A percentile compares a stretch with the other conserved stretches of the same genome.
Conservation (phyloP, 441 rosid species). For the Mallotus japonicus region DNA sequence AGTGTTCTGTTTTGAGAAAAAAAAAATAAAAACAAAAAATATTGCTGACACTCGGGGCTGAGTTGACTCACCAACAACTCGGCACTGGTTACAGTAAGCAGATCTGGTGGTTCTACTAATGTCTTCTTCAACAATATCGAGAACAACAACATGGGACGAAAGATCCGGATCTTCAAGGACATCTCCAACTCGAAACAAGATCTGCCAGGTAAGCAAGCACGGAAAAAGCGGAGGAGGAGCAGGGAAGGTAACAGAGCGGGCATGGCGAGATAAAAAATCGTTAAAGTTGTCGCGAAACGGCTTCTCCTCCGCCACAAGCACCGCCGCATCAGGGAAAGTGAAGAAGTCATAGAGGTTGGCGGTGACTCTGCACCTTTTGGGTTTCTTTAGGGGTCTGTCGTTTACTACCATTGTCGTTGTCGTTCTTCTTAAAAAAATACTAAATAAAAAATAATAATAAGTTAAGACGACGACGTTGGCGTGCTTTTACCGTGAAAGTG, state of each 20-base stretch:
- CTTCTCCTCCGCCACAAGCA: not conserved
- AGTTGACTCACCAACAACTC: constrained; percentile 67
- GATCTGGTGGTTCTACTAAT: constrained; percentile 63
- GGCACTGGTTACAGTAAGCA: constrained; percentile 72
- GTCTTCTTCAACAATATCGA: constrained; percentile 67
- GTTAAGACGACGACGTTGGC: too few species aligned
- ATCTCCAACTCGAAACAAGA: constrained; percentile 53
- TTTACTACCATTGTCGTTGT: constrained; percentile 11
- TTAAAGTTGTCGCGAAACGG: constrained; percentile 37
- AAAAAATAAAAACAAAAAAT: not conserved
- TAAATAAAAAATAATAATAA: too few species aligned
- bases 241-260: constrained; percentile 37
- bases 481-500: too few species aligned
- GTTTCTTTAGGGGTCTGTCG: constrained; percentile 45
- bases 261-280: constrained; percentile 38
- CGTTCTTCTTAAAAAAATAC: too few species aligned
- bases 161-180: constrained; percentile 36
- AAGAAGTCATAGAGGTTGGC: constrained; percentile 48
- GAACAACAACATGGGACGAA: constrained; percentile 35
- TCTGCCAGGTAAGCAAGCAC: constrained; percentile 58
- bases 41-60: not conserved
- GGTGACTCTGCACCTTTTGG: constrained; percentile 40
- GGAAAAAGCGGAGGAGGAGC: constrained; percentile 38
- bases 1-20: not conserved
- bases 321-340: constrained; percentile 29